Evolutionary conservation across 768 basidiomycete species (phyloP), one percentile per base, ranked within the genome.

Genomic region (Agaricus bisporus): DNA sequence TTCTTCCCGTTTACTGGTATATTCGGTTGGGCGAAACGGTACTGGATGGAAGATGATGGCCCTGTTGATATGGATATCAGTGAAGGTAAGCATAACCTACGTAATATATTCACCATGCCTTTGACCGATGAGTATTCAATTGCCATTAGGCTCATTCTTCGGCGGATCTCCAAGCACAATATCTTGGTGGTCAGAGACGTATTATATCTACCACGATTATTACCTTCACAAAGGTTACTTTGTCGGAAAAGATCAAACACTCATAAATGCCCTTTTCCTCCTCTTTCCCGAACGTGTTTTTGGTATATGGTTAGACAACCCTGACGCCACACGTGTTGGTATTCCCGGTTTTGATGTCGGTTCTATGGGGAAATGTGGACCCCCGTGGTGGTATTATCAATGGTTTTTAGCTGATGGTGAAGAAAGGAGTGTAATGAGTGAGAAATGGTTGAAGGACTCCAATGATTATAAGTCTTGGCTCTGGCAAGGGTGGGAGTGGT

Each of bases 161-260:
- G 81, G 82, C 8, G 79, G 80, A 9, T 62, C 72, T 0, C 74
- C 74, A 1, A 37, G 59, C 8, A 68, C 77, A 0, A 63, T 81
- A 26, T 57, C 67, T 4, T 80, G 78, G 79, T 82, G 70, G 65
- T 60, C 69, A 0, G 51, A 63, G 12, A 63, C 65, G 1, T 83
- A 72, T 61, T 82, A 79, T 60, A 65, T 70, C 0, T 77, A 77
- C 55, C 81, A 82, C 62, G 68, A 81, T 61, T 54, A 71, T 55
- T 82, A 80, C 64, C 72, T 80, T 37, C 60, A 64, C 5, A 65
- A 64, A n/a, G 67, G 67, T n/a, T 58, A 68, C 8, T 82, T 82
- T 58, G 77, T 80, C 15, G 80, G 81, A 8, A 80, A 81, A 59
- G 82, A 82, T 63, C 78, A 82, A 60, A 75, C 75, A 0, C 56